phyloP scores from a whole-genome alignment of 345 rosid species.

The Balakata baccata region DNA sequence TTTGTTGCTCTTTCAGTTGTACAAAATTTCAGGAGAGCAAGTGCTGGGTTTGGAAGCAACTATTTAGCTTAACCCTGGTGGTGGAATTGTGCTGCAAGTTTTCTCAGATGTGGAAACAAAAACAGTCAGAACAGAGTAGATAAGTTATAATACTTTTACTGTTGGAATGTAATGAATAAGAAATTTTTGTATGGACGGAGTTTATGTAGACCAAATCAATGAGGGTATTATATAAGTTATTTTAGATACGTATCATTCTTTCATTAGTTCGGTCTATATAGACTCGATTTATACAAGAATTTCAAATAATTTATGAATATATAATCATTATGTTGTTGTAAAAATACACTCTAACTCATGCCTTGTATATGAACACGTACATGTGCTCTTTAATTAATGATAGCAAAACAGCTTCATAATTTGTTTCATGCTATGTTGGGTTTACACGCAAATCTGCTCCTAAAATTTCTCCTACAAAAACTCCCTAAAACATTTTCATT shows the following conservation, averaged over 20 bases:
- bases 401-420: too few species aligned
- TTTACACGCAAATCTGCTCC: too few species aligned
- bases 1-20: slow-evolving; percentile 1
- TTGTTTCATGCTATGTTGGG: background rate
- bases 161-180: slow-evolving; percentile 1
- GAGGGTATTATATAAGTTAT: too few species aligned
- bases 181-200: too few species aligned
- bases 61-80: slow-evolving; percentile 14
- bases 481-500: too few species aligned
- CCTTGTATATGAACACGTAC: slow-evolving; percentile 3
- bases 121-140: background rate
- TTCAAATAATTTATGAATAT: background rate
- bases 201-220: too few species aligned
- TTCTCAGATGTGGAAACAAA: background rate
- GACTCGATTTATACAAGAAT: too few species aligned
- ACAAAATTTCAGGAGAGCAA: background rate
- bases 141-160: slow-evolving; percentile 4
- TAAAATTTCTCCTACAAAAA: background rate
- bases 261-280: too few species aligned
- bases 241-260: too few species aligned
- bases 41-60: slow-evolving; percentile 15
- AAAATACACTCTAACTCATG: background rate
- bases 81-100: background rate
- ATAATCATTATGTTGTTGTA: background rate
- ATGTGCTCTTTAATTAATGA: background rate